phyloP scores from a whole-genome alignment of 495 filamentous ascomycete genomes.

The Astrothelium macrocarpum region DNA sequence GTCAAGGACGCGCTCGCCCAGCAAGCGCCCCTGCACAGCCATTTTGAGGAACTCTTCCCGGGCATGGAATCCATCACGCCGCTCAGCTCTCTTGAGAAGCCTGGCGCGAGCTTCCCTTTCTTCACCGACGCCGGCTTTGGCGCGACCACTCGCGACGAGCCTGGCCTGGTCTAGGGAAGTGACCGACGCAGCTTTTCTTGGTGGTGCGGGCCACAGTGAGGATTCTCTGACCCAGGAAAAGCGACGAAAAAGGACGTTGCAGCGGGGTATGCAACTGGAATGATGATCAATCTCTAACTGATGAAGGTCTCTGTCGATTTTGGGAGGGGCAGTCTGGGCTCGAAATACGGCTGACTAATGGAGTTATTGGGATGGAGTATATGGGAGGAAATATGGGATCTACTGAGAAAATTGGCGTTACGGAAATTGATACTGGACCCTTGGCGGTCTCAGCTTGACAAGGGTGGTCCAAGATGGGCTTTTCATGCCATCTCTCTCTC shows the following conservation, averaged over 20 bases:
- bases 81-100: constrained; percentile 7
- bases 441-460: neutral
- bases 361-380: neutral
- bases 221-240: constrained; percentile 4
- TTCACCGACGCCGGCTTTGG: constrained; percentile 8
- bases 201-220: neutral
- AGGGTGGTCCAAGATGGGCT: too few species aligned
- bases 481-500: too few species aligned
- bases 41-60: constrained; percentile 3
- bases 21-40: constrained; percentile 3
- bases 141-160: constrained; percentile 5
- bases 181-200: constrained; percentile 7
- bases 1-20: neutral
- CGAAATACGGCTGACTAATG: neutral
- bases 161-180: constrained; percentile 2
- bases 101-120: constrained; percentile 7
- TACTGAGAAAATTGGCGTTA: neutral
- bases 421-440: neutral
- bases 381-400: neutral
- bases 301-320: neutral
- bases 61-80: constrained; percentile 6
- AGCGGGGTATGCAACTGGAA: too few species aligned
- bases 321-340: neutral
- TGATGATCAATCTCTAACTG: neutral
- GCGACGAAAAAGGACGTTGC: neutral